Conservation (phyloP, 495 filamentous ascomycete genomes). For the Hyaloscypha bicolor region DNA sequence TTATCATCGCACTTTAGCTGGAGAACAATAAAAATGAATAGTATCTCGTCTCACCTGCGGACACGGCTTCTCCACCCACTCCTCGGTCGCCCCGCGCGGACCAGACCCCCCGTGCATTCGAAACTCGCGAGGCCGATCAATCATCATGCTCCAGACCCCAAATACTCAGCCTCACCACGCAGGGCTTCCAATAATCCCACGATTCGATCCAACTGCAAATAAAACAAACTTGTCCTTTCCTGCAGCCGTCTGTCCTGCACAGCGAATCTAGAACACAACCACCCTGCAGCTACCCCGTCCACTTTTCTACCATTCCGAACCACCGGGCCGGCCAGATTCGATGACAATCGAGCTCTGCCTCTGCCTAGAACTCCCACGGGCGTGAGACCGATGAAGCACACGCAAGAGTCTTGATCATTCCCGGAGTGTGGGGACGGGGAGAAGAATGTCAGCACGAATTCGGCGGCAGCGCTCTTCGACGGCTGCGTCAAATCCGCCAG, state of each 20-base stretch:
- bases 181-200: constrained; percentile 10
- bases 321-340: constrained; percentile 23
- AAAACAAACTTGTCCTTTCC: not conserved
- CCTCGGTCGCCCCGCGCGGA: not conserved
- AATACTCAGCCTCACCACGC: constrained; percentile 20
- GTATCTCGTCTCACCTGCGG: not conserved
- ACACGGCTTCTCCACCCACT: not conserved
- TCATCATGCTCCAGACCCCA: not conserved
- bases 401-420: constrained; percentile 7
- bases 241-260: not conserved
- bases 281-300: constrained; percentile 1
- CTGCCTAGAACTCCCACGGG: constrained; percentile 37
- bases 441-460: constrained; percentile 47
- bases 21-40: too few relatives aligned
- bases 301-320: not conserved
- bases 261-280: not conserved
- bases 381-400: constrained; percentile 30
- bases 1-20: too few relatives aligned
- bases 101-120: constrained; percentile 2
- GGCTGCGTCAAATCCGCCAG: constrained; percentile 54
- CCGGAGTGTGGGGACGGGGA: constrained; percentile 23
- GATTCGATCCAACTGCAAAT: not conserved
- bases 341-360: constrained; percentile 35
- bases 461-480: constrained; percentile 65
- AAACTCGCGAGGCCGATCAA: constrained; percentile 21